Percentiles rank a stretch among this genome's conserved stretches.
Evolutionary conservation across 108 stramenopile genomes (phyloP).

Genomic region (Pseudonitzschia multiseries): DNA sequence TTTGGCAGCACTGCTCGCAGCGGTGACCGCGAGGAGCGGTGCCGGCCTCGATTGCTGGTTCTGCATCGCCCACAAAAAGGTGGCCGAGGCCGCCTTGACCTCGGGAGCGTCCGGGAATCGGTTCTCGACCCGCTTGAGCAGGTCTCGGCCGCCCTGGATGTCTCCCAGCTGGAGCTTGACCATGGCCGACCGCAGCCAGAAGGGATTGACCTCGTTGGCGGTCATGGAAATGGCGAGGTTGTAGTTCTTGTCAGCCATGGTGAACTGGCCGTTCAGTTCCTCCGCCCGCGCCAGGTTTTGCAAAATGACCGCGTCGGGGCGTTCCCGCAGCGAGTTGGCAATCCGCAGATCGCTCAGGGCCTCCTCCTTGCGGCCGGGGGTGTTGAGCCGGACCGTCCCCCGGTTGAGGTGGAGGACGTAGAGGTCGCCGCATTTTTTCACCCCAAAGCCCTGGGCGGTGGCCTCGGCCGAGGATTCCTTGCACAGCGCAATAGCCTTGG

Average conservation of each 20-base stretch:
- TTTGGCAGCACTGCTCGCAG: background rate
- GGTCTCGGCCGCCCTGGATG: slow-evolving; percentile 55
- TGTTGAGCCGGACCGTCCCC: slow-evolving; percentile 76
- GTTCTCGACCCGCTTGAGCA: slow-evolving; percentile 79
- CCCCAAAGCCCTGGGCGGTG: slow-evolving; percentile 43
- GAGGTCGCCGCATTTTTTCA: slow-evolving; percentile 65
- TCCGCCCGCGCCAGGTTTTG: slow-evolving; percentile 81
- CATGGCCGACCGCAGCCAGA: slow-evolving; percentile 78
- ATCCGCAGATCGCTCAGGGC: slow-evolving; percentile 64
- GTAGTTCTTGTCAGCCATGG: slow-evolving; percentile 62
- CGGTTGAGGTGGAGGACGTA: slow-evolving; percentile 77
- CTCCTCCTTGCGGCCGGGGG: slow-evolving; percentile 36
- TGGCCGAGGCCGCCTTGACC: slow-evolving; percentile 76
- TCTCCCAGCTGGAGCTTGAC: slow-evolving; percentile 80
- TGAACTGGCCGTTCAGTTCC: slow-evolving; percentile 72
- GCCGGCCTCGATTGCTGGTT: background rate
- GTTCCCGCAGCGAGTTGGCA: slow-evolving; percentile 56
- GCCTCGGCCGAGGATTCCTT: slow-evolving; percentile 29
- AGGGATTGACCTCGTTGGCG: slow-evolving; percentile 81
- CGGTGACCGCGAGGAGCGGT: background rate
- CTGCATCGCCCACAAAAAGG: slow-evolving; percentile 45
- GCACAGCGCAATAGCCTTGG: slow-evolving; percentile 68
- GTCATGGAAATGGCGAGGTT: slow-evolving; percentile 80
- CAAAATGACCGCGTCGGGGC: slow-evolving; percentile 73
- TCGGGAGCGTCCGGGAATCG: slow-evolving; percentile 88